Base-by-base conservation (phyloP, 2,329 filamentous ascomycete species). In the Colletotrichum sp. region DNA sequence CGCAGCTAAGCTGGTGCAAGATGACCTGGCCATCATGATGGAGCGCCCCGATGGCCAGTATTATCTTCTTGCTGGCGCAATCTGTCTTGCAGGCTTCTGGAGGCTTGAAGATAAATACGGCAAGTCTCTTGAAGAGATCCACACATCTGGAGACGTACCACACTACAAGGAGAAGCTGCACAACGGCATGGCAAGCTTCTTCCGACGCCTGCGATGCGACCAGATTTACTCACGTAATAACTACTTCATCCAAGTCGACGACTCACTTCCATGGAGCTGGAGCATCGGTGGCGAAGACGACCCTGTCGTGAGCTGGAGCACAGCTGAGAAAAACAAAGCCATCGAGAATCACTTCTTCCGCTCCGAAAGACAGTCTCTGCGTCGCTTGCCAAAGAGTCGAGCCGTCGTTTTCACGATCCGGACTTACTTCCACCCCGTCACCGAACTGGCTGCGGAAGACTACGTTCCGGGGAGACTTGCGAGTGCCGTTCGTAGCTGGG, bases 241-340 rank as follows among this genome's bases (percentile, higher is more conserved):
- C 82, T 98, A 97, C 84, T 98, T 98, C 86, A 90, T 98, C 77
- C 95, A 98, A 84, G 94, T 97, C 2, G 95, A 98, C 81, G 94
- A 96, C 72, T 85, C 89, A 7, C 87, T 98, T 2, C 87, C 93
- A 1, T 98, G 95, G 95, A 94, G 93, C 75, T 86, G 88, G 80
- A 94, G 92, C 79, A 96, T 98, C 78, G 95, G 95, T 1, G 79
- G 85, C 19, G 95, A 98, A 83, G 94, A 98, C 81, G 84, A 85
- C 1, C 84, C 86, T 0, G 87, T 87, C 0, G 90, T 93, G 3
- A 93, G 92, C 57, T 98, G 95, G 95, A 91, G 90, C 80, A 94
- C 93, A 6, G 94, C 94, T 2, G 90, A 94, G 83, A 95, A 95
- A 85, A 89, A 95, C 80, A 91, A 90, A 68, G 92, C 93, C 0